Conservation (phyloP, 805 yeast genomes). For the Yarrowia yakushimensis region DNA sequence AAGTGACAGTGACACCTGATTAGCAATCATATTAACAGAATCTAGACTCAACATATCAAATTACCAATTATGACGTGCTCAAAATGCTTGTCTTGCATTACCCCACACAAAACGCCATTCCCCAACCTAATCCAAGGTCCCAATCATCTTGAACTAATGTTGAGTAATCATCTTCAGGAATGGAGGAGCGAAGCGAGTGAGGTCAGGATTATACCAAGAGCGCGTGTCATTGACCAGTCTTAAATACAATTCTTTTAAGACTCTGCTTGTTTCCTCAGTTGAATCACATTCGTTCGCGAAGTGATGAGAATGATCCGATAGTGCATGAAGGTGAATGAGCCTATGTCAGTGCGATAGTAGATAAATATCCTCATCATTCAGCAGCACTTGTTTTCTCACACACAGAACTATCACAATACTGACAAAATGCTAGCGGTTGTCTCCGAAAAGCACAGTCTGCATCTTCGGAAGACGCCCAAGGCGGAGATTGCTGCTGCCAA, state of each 20-base stretch:
- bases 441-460: neutral
- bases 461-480: neutral
- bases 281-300: neutral
- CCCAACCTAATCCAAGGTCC: neutral
- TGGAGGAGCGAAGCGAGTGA: no score
- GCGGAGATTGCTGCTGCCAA: neutral
- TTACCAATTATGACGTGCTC: neutral
- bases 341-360: neutral
- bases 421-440: neutral
- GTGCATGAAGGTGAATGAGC: neutral
- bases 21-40: neutral
- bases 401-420: neutral
- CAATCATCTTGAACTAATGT: neutral
- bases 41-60: neutral
- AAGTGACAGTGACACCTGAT: neutral
- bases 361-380: no score
- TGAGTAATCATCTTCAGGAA: neutral
- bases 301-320: neutral
- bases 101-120: conserved; percentile 6
- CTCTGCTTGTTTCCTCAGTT: no score
- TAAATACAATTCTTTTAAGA: no score
- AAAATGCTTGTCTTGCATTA: neutral
- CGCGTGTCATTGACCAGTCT: no score
- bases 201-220: no score
- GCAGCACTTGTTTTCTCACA: neutral